Percentiles rank a stretch among this genome's conserved stretches.
Conservation (phyloP, 108 stramenopile genomes). For the Cyclotella baltica region DNA sequence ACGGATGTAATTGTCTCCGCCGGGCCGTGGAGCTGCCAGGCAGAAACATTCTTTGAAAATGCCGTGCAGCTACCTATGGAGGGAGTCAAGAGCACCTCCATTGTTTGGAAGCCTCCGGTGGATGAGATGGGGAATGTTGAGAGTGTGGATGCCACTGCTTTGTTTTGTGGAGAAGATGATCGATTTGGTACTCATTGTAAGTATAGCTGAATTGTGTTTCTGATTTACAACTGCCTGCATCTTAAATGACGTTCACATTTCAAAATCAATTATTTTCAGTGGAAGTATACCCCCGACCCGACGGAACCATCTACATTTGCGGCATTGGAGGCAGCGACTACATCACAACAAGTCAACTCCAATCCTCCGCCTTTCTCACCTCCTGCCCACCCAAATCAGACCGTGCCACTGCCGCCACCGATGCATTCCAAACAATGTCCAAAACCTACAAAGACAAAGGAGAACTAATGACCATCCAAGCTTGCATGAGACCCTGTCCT, state of each 20-base stretch:
- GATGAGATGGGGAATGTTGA: constrained; percentile 50
- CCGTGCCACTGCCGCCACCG: constrained; percentile 82
- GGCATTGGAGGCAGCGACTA: constrained; percentile 96
- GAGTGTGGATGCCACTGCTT: constrained; percentile 88
- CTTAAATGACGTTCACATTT: background rate
- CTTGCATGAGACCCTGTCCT: constrained; percentile 81
- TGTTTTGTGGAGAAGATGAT: constrained; percentile 96
- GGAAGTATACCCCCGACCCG: constrained; percentile 88
- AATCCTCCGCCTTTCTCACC: constrained; percentile 83
- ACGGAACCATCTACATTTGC: constrained; percentile 94
- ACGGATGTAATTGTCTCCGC: constrained; percentile 76
- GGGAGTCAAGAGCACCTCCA: constrained; percentile 85
- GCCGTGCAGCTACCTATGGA: constrained; percentile 85
- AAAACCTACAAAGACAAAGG: constrained; percentile 61
- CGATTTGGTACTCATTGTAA: constrained; percentile 86
- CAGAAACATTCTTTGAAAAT: constrained; percentile 82
- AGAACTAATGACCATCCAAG: constrained; percentile 59
- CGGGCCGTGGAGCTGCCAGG: constrained; percentile 84
- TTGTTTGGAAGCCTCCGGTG: constrained; percentile 76
- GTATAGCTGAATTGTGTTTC: too few relatives aligned
- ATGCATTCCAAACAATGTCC: constrained; percentile 79
- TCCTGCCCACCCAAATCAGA: constrained; percentile 75
- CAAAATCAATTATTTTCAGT: constrained; percentile 38
- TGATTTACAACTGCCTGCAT: too few relatives aligned
- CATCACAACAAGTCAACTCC: constrained; percentile 81